Base-by-base conservation (phyloP, 768 basidiomycete genomes). In the Leccinum longicurvipes region DNA sequence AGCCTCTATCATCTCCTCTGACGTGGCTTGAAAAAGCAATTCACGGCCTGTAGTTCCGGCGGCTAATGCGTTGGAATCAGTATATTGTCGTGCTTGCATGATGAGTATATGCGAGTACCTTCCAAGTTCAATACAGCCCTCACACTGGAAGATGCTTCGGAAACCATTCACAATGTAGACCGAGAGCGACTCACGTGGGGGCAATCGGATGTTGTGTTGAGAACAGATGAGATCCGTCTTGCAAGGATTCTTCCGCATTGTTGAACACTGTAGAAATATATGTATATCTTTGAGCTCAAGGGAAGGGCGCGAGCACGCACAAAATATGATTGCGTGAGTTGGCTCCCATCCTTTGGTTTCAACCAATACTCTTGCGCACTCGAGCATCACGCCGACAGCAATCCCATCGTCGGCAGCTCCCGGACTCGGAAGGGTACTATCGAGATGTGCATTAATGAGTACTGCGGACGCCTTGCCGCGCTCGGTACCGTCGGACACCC, bases 11-110 rank as follows among this genome's bases (percentile, higher is more conserved):
- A 98, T 97, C 70, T 97, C 83, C 64, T 92, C 84, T 6, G 91
- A 93, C 0, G 94, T 98, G 0, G 94, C 96, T 76, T 98, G 96
- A 77, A 98, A 98, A 15, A 98, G 80, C 8, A 98, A 73, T 63
- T 94, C 94, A 25, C 85, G 89, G 0, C 96, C 94, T 6, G 83
- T 85, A 2, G 86, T 86, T 0, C 95, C 96, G 36, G 92, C 93
- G 59, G 91, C 94, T 88, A 47, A 36, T 7, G 10, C 28, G 27
- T 29, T 31, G 15, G 39, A 39, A 41, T 66, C 9, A 66, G 54
- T 2, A 51, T 34, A 31, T 15, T 19, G 31, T 45, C 8, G 27
- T 41, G 6, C 45, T 15, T 39, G 24, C 34, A 32, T 31, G n/a
- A 19, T 51, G 12, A 32, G 23, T 27, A 50, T 48, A 36, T 50